Conservation (phyloP, 176 grass and related monocot genomes). For the Musa beccarii region DNA sequence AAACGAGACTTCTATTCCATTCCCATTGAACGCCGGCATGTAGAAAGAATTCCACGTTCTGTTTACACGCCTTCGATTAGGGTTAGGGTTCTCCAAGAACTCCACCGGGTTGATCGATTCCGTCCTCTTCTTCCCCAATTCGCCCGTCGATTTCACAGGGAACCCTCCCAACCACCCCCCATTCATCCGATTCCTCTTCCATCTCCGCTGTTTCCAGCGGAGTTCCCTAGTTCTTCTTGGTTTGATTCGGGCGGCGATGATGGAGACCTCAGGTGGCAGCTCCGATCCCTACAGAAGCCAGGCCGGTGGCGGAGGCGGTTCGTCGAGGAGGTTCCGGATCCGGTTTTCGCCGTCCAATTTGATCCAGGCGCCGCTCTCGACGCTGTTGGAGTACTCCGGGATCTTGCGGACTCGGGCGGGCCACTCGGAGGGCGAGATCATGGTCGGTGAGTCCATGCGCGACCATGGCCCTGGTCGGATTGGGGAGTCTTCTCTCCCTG, state of each 20-base stretch:
- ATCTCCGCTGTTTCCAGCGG: neutral
- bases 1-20: no score
- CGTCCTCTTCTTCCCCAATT: neutral
- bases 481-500: constrained; percentile 24
- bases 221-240: neutral
- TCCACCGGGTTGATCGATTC: neutral
- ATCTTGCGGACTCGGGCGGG: constrained; percentile 40
- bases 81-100: neutral
- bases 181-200: neutral
- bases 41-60: neutral
- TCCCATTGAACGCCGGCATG: no score
- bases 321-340: constrained; percentile 54
- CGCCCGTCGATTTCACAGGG: neutral
- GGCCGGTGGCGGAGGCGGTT: constrained; percentile 12
- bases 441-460: constrained; percentile 17
- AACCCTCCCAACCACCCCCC: neutral
- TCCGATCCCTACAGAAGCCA: constrained; percentile 35
- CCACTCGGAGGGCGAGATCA: constrained; percentile 25
- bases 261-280: constrained; percentile 36
- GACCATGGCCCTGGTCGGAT: neutral
- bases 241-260: constrained; percentile 12
- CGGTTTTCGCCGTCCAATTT: constrained; percentile 69
- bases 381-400: constrained; percentile 88
- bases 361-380: constrained; percentile 72
- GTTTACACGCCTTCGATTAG: neutral